Base-by-base conservation (phyloP, 306 rosid species). In the Inga leiocalycina region DNA sequence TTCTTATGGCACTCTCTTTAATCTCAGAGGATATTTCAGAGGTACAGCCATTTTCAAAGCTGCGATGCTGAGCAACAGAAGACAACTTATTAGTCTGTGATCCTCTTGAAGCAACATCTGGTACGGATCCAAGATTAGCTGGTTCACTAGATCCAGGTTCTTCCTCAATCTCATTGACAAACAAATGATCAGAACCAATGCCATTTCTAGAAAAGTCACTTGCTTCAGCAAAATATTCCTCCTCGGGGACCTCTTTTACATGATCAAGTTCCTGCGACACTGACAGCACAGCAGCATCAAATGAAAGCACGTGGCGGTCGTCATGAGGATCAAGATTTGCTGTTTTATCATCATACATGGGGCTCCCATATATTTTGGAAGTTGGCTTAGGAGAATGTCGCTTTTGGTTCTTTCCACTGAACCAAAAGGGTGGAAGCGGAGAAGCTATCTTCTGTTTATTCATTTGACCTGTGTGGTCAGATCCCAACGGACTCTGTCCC, bases 401-500 rank as follows among this genome's bases (percentile, higher is more conserved):
- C 86, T 88, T 91, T 76, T 79, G 89, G 82, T 91, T 91, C 88
- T 81, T 86, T 74, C 93, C 94, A 74, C 77, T 83, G 77, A 93
- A 89, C 99, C 96, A 95, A 81, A 89, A 91, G 3, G 97, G 88
- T 1, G 99, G 96, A 41, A 90, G 64, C n/a, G 99, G 99, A 68
- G 99, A 95, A 85, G 91, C 89, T 34, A 84, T 86, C 88, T 88
- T 92, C 73, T 87, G 94, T 78, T 91, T 91, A 85, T 74, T 84
- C 9, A 80, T 78, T 76, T 89, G 98, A 85, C 89, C 83, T 14
- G 72, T 86, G 82, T 45, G 39, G 49, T 95, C 98, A 5, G 98
- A 95, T 79, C 97, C 97, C 85, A 92, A 35, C 41, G 99, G 99
- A 81, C 99, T 95, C 83, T 92, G 99, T 73, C 99, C 98, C 93